Evolutionary conservation across 1,284 basidiomycete genomes (phyloP), one percentile per base, ranked within the genome.

Genomic region (Apiotrichum sp.): DNA sequence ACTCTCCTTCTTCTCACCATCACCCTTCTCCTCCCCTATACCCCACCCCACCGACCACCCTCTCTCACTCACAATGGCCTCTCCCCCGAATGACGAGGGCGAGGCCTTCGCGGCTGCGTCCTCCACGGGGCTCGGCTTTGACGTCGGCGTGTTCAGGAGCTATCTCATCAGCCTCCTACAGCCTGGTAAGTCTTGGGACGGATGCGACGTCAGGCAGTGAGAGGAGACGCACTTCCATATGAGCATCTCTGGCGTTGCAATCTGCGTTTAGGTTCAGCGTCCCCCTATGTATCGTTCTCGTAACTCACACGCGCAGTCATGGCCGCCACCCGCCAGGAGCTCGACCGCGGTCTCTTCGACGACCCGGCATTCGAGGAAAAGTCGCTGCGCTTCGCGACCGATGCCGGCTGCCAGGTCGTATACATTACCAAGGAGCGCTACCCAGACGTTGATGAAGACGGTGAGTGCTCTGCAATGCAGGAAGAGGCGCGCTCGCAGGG

Each of bases 351-450:
- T 39, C 59, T 77, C 4, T 76, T 74, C 49, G 59, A 62, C 41
- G 75, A 76, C 53, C 65, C 71, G 1, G 64, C 52, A 47, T 77
- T 76, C 53, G 72, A 70, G 5, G 74, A 76, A 40, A 76, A 77
- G 62, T 55, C 55, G 11, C 47, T 67, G 38, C 67, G 75, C 31
- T 76, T 77, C 52, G 73, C 72, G 9, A 59, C 63, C 6, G 75
- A 77, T 52, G 56, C 65, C 4, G 67, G 59, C 11, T 73, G 70
- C 52, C 73, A 72, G 58, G 74, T 76, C 29, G 71, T 75, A 13
- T 77, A 76, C 50, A 63, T 77, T 52, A 76, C 72, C 32, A 66
- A 62, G 56, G 69, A 70, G 57, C 45, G 65, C 38, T 66, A 63
- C 33, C 33, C 66, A 0, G 68, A 70, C 47, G 62, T 64, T 3